A percentile compares a stretch with the other conserved stretches of the same genome.
These are phyloP conservation scores for Gossypium stocksii DNA, from an alignment of 345 rosid genomes.

Conservation along the genomic window DNA sequence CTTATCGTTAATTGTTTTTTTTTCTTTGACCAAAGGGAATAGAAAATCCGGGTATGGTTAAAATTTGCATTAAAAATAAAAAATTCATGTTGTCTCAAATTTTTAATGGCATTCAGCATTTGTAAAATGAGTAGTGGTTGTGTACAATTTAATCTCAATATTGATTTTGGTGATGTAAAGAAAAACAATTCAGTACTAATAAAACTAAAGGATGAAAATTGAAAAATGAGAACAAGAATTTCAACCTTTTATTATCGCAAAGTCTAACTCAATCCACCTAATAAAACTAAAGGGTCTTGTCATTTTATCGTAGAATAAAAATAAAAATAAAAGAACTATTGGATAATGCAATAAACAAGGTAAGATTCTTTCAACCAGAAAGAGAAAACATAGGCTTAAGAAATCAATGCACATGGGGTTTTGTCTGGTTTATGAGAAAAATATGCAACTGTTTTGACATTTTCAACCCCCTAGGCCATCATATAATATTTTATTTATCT, in stretches of 20 bases:
- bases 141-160: background rate
- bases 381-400: background rate
- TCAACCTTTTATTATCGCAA: background rate
- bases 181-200: background rate
- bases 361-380: background rate
- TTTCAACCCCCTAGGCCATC: background rate
- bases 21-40: too few species aligned
- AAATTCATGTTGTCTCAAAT: background rate
- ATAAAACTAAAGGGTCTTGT: background rate
- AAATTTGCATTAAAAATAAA: too few species aligned
- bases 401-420: constrained; percentile 14
- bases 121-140: background rate
- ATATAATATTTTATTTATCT: background rate
- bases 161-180: background rate
- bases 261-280: background rate
- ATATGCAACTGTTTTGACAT: constrained; percentile 11
- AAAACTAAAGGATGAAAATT: background rate
- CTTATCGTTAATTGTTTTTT: too few species aligned
- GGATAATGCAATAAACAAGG: background rate
- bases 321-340: background rate
- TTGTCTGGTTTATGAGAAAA: background rate
- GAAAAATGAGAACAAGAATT: background rate
- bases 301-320: background rate
- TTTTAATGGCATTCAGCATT: background rate
- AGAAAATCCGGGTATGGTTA: too few species aligned